Conservation (phyloP, 768 basidiomycete species). For the Russula ochroleuca region DNA sequence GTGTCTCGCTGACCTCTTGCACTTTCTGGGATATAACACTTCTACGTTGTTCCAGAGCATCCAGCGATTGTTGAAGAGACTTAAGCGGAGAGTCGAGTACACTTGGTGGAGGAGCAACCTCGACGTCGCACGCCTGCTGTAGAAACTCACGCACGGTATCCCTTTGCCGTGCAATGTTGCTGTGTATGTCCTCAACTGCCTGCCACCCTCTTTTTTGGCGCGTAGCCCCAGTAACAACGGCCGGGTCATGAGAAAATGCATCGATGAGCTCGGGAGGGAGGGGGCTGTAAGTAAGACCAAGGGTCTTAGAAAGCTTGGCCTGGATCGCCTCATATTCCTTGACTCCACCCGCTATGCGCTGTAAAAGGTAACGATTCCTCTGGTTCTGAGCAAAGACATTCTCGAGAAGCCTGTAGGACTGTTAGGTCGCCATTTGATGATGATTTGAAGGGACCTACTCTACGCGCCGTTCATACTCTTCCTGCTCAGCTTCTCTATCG, state of each 20-base stretch:
- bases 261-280: constrained; percentile 67
- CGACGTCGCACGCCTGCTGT: constrained; percentile 9
- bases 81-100: constrained; percentile 50
- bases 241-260: constrained; percentile 72
- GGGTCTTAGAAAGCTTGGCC: constrained; percentile 44
- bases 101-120: constrained; percentile 37
- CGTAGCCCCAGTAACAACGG: constrained; percentile 65
- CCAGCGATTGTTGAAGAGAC: constrained; percentile 46
- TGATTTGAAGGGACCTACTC: constrained; percentile 40
- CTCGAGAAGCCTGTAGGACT: constrained; percentile 50
- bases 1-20: constrained; percentile 44
- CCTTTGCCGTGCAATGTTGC: constrained; percentile 58
- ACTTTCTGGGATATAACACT: constrained; percentile 45
- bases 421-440: constrained; percentile 17
- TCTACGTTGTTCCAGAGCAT: constrained; percentile 47
- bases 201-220: constrained; percentile 59
- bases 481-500: constrained; percentile 46
- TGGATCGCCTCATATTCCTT: constrained; percentile 64
- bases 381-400: constrained; percentile 58
- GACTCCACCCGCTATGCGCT: constrained; percentile 56
- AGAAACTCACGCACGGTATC: constrained; percentile 32
- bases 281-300: constrained; percentile 45
- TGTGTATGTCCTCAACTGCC: constrained; percentile 72
- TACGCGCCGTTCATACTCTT: constrained; percentile 56
- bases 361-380: constrained; percentile 62